Conservation (phyloP, 2,329 filamentous ascomycete species). For the Ceratocystis harringtonii region DNA sequence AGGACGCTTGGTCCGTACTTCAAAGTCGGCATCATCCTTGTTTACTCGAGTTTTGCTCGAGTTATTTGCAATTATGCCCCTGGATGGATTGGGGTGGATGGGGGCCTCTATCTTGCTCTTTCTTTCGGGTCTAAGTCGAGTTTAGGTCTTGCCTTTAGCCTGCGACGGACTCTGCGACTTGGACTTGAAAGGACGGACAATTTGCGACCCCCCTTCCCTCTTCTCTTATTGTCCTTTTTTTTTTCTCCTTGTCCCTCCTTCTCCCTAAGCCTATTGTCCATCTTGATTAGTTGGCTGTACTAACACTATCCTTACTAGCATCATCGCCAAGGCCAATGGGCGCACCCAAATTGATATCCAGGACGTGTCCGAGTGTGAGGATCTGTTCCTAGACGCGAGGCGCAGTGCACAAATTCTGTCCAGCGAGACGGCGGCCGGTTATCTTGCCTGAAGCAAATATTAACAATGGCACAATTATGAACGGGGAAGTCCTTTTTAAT, state of each 20-base stretch:
- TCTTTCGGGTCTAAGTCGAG: neutral
- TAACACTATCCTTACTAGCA: slow-evolving; percentile 34
- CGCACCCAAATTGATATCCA: slow-evolving; percentile 60
- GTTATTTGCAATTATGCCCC: slow-evolving; percentile 3
- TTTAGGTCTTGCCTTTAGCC: neutral
- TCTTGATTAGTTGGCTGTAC: slow-evolving; percentile 4
- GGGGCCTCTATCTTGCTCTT: slow-evolving; percentile 1
- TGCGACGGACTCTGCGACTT: neutral
- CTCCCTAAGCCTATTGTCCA: neutral
- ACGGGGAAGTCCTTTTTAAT: neutral
- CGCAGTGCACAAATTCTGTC: slow-evolving; percentile 58
- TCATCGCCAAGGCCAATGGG: slow-evolving; percentile 74
- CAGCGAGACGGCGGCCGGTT: slow-evolving; percentile 47
- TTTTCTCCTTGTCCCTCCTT: neutral
- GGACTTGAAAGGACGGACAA: neutral
- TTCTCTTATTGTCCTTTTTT: neutral
- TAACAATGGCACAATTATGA: neutral
- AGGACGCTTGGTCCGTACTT: neutral
- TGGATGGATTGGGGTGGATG: neutral
- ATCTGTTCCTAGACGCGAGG: slow-evolving; percentile 68
- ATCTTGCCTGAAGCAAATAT: slow-evolving; percentile 35
- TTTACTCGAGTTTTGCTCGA: neutral
- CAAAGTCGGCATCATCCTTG: slow-evolving; percentile 5
- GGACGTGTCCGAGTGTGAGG: slow-evolving; percentile 68
- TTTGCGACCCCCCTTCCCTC: neutral